Percentiles rank a stretch among this genome's conserved stretches.
Conservation (phyloP, 441 rosid species). For the Populus tomentosa region DNA sequence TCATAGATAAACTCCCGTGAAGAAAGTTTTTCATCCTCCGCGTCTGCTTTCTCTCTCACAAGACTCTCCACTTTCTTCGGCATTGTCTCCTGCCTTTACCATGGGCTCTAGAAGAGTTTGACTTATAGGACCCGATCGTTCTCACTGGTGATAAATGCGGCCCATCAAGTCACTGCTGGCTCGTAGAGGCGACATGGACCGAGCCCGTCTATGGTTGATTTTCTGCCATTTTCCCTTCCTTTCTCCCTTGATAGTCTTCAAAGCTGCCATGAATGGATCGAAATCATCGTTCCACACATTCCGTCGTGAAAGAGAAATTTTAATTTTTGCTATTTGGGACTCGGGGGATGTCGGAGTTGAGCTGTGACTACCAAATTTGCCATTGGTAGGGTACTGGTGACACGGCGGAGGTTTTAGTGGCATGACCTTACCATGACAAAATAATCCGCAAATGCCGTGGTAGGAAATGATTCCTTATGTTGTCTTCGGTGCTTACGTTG, state of each 20-base stretch:
- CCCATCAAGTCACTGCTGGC: constrained; percentile 3
- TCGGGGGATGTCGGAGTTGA: constrained; percentile 20
- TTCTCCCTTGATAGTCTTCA: constrained; percentile 39
- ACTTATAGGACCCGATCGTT: not conserved
- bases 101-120: not conserved
- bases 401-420: constrained; percentile 44
- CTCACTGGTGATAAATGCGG: not conserved
- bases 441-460: constrained; percentile 52
- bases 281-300: constrained; percentile 49
- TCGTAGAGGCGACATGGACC: constrained; percentile 32
- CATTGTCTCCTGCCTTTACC: not conserved
- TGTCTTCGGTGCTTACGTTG: not conserved
- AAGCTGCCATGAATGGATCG: constrained; percentile 53
- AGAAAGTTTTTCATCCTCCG: constrained; percentile 24
- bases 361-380: not conserved
- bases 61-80: not conserved
- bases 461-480: constrained; percentile 25
- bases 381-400: not conserved
- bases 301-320: constrained; percentile 25
- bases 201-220: constrained; percentile 20
- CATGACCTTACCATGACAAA: constrained; percentile 39
- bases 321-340: constrained; percentile 18
- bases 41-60: constrained; percentile 12
- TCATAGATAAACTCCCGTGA: constrained; percentile 12
- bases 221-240: not conserved